Percentiles rank a stretch among this genome's conserved stretches.
Conservation (phyloP, 371 early-diverging fungal genomes). For the Syncephalastrum racemosum region DNA sequence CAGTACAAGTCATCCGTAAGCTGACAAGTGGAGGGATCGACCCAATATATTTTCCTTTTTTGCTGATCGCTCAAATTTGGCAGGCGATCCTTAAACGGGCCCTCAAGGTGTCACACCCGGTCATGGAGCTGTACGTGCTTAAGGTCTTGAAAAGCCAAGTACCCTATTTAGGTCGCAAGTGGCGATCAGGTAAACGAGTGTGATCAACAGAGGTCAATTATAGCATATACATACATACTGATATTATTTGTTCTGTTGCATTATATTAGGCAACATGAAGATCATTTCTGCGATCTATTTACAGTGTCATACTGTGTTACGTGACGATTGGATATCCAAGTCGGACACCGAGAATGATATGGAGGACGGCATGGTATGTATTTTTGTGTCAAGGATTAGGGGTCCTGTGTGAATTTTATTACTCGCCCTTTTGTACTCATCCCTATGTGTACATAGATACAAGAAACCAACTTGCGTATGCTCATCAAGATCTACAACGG, state of each 20-base stretch:
- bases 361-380: constrained; percentile 69
- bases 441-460: constrained; percentile 29
- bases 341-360: constrained; percentile 66
- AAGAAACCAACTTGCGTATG: constrained; percentile 66
- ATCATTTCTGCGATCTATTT: constrained; percentile 79
- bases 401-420: too few relatives aligned
- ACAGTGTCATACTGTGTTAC: constrained; percentile 61
- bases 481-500: constrained; percentile 66
- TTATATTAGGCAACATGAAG: constrained; percentile 67
- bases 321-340: constrained; percentile 75
- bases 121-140: constrained; percentile 69
- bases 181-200: constrained; percentile 65
- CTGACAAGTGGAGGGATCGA: too few relatives aligned
- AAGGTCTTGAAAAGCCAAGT: constrained; percentile 81
- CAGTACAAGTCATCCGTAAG: constrained; percentile 82
- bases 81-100: constrained; percentile 74
- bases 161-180: constrained; percentile 78
- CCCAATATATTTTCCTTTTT: not conserved
- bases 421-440: too few relatives aligned
- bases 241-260: not conserved
- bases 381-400: too few relatives aligned
- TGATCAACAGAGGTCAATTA: not conserved
- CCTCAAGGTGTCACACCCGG: constrained; percentile 68
- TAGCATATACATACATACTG: not conserved
- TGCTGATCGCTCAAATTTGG: not conserved